These are phyloP conservation scores for Spencermartinsiella europaea DNA, from an alignment of 805 yeast species.

Conservation along the genomic window DNA sequence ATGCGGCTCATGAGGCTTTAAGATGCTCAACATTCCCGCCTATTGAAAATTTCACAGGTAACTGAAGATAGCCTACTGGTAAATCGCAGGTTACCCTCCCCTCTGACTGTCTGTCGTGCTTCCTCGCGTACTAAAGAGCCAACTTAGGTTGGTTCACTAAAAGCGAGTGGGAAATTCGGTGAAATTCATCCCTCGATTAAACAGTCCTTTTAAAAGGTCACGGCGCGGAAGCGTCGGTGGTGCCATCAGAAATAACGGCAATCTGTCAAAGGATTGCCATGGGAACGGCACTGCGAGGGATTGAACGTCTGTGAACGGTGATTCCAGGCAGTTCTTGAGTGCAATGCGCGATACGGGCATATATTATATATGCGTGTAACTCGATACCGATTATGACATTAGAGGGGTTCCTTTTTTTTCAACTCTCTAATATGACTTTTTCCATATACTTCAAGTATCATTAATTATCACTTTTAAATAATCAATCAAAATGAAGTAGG, in stretches of 20 bases:
- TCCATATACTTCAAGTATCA: not conserved
- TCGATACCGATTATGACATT: conserved; percentile 24
- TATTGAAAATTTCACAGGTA: no score
- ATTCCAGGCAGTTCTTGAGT: conserved; percentile 16
- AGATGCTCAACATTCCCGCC: no score
- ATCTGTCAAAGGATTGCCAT: conserved; percentile 7
- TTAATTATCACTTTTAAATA: no score
- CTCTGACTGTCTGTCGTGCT: conserved; percentile 20
- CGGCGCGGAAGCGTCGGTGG: conserved; percentile 22
- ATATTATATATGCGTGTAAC: conserved; percentile 12
- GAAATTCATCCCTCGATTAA: conserved; percentile 20
- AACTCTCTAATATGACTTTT: not conserved
- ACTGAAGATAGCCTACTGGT: not conserved
- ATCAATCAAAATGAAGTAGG: not conserved
- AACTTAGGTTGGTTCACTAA: not conserved
- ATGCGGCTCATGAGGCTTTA: no score
- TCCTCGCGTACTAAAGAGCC: conserved; percentile 21
- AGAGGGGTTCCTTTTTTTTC: conserved; percentile 9
- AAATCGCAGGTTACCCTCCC: conserved; percentile 3
- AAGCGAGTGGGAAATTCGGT: conserved; percentile 26
- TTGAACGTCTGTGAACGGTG: conserved; percentile 12
- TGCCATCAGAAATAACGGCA: conserved; percentile 21
- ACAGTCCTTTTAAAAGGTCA: conserved; percentile 14
- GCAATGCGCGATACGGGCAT: conserved; percentile 24
- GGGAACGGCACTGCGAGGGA: conserved; percentile 24